phyloP scores from a whole-genome alignment of 78 protist species.

The Dictyostelium firmibasis region DNA sequence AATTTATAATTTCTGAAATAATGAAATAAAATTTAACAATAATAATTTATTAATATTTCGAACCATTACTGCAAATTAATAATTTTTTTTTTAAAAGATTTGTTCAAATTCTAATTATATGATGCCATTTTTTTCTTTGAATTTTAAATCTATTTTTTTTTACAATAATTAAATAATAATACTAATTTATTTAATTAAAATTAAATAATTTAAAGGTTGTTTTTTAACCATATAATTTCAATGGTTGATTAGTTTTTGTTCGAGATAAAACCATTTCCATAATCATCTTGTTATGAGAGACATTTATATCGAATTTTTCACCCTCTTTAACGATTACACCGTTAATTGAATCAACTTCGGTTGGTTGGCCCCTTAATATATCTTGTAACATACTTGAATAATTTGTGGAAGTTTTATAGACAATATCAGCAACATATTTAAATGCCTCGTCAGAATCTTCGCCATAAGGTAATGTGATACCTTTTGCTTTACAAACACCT shows the following conservation, averaged over 20 bases:
- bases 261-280: slow-evolving; percentile 74
- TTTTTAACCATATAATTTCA: not conserved
- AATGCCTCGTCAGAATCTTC: slow-evolving; percentile 64
- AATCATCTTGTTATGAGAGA: slow-evolving; percentile 59
- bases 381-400: slow-evolving; percentile 72
- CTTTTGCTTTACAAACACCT: slow-evolving; percentile 72
- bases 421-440: slow-evolving; percentile 71
- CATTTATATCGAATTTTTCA: slow-evolving; percentile 47
- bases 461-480: slow-evolving; percentile 59
- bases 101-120: too few relatives aligned
- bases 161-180: too few relatives aligned
- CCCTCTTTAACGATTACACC: slow-evolving; percentile 85
- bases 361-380: slow-evolving; percentile 66
- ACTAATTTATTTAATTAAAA: too few relatives aligned
- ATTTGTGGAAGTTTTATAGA: slow-evolving; percentile 25
- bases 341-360: slow-evolving; percentile 77
- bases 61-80: too few relatives aligned
- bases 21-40: too few relatives aligned
- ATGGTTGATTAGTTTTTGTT: not conserved
- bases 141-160: too few relatives aligned
- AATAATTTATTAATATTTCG: too few relatives aligned
- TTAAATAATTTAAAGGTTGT: too few relatives aligned
- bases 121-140: too few relatives aligned
- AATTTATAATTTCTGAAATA: too few relatives aligned
- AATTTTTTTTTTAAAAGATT: too few relatives aligned